phyloP scores from a whole-genome alignment of 768 basidiomycete genomes.

The Cystofilobasidium bisporidii region DNA sequence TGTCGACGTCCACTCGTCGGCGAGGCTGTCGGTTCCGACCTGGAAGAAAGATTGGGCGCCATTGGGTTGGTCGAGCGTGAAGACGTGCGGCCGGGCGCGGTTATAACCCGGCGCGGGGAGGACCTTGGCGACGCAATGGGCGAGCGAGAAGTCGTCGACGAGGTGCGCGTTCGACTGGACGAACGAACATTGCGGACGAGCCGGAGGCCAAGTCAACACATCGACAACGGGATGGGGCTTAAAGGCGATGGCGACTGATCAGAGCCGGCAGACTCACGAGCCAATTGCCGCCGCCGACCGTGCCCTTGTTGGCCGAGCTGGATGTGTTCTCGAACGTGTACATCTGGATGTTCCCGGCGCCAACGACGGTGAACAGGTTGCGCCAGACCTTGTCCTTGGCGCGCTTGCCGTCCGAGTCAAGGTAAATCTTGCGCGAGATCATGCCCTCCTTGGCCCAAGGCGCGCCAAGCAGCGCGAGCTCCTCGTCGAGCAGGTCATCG shows the following conservation, averaged over 20 bases:
- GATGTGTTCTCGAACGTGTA: constrained; percentile 67
- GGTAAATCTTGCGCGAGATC: constrained; percentile 87
- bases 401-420: constrained; percentile 72
- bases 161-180: constrained; percentile 69
- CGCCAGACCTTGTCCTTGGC: constrained; percentile 85
- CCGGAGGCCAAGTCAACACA: too few relatives aligned
- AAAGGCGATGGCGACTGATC: too few relatives aligned
- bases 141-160: constrained; percentile 71
- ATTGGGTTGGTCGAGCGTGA: constrained; percentile 78
- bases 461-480: constrained; percentile 84
- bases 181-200: too few relatives aligned
- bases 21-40: constrained; percentile 96
- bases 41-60: constrained; percentile 97
- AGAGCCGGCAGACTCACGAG: constrained; percentile 58
- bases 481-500: constrained; percentile 71
- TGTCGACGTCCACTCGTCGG: constrained; percentile 95
- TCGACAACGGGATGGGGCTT: too few relatives aligned
- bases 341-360: constrained; percentile 89
- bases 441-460: constrained; percentile 99
- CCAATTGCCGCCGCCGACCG: constrained; percentile 95
- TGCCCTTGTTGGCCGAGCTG: constrained; percentile 44
- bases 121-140: constrained; percentile 78
- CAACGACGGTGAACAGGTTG: constrained; percentile 91
- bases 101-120: constrained; percentile 88
- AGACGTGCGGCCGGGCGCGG: constrained; percentile 80